phyloP scores from a whole-genome alignment of 2,329 filamentous ascomycete genomes.

The Epichloe amarillans region DNA sequence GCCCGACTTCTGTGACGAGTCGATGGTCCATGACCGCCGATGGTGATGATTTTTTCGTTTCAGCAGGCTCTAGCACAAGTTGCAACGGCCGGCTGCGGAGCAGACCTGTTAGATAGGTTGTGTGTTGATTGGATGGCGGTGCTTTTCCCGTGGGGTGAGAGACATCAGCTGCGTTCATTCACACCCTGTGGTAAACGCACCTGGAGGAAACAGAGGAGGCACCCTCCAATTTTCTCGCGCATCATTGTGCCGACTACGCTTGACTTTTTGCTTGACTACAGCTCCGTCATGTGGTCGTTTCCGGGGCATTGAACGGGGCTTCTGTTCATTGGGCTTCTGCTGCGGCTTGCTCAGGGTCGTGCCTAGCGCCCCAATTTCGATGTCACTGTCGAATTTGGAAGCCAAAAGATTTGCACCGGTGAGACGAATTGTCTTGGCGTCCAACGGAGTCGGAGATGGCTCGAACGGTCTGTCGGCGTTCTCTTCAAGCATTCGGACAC shows the following conservation, averaged over 20 bases:
- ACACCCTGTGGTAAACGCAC: neutral
- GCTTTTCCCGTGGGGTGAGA: neutral
- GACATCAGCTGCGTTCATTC: neutral
- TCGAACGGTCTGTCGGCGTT: slow-evolving; percentile 3
- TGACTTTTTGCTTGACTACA: neutral
- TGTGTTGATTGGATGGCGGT: slow-evolving; percentile 5
- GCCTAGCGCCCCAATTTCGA: neutral
- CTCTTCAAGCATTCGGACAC: slow-evolving; percentile 12
- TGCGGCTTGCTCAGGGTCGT: too few relatives aligned
- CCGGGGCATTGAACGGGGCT: neutral
- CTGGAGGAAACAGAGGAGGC: neutral
- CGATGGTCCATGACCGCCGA: neutral
- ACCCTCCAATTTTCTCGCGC: neutral
- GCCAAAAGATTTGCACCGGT: slow-evolving; percentile 4
- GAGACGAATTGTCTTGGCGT: neutral
- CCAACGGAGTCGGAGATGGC: neutral
- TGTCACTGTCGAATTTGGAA: neutral
- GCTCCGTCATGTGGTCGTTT: neutral
- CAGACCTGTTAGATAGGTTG: slow-evolving; percentile 6
- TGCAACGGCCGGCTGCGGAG: slow-evolving; percentile 6
- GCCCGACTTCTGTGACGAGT: slow-evolving; percentile 6
- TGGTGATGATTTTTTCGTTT: neutral
- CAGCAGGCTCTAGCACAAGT: slow-evolving; percentile 5
- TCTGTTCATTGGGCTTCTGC: neutral
- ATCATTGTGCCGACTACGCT: neutral